Conservation (phyloP, 306 rosid genomes). For the Cicer yamashitae region DNA sequence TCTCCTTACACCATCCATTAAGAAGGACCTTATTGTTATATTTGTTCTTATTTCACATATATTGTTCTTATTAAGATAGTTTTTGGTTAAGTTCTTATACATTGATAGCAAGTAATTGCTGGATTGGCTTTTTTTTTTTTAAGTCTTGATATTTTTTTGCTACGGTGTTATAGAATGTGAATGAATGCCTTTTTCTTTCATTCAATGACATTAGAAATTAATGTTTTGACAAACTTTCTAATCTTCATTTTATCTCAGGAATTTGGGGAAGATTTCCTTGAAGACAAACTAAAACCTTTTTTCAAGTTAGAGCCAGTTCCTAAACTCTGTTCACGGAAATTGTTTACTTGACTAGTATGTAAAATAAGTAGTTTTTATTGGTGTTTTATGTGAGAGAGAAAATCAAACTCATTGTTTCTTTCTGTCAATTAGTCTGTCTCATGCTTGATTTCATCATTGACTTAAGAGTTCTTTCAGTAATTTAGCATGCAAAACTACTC, state of each 20-base stretch:
- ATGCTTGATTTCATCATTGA: too few species aligned
- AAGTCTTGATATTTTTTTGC: conserved; percentile 14
- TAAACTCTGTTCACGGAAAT: conserved; percentile 32
- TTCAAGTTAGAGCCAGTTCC: conserved; percentile 93
- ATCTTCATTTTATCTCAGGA: conserved; percentile 53
- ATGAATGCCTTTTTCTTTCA: conserved; percentile 12
- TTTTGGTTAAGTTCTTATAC: conserved; percentile 25
- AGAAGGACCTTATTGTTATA: not conserved
- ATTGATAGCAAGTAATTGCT: conserved; percentile 25
- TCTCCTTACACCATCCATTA: too few species aligned
- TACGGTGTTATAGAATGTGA: conserved; percentile 1
- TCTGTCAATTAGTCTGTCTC: too few species aligned
- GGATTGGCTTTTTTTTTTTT: conserved; percentile 8
- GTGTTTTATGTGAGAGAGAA: too few species aligned
- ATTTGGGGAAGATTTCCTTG: conserved; percentile 86
- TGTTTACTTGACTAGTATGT: too few species aligned
- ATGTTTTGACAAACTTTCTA: conserved; percentile 38
- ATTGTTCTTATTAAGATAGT: conserved; percentile 14
- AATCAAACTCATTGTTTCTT: too few species aligned
- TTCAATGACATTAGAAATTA: conserved; percentile 17
- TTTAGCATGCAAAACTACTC: too few species aligned
- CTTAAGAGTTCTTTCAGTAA: too few species aligned
- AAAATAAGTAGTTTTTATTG: too few species aligned
- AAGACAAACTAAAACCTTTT: conserved; percentile 93
- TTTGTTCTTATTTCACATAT: not conserved